Evolutionary conservation across 768 basidiomycete species (phyloP).

Genomic region (Tulasnella sp.): DNA sequence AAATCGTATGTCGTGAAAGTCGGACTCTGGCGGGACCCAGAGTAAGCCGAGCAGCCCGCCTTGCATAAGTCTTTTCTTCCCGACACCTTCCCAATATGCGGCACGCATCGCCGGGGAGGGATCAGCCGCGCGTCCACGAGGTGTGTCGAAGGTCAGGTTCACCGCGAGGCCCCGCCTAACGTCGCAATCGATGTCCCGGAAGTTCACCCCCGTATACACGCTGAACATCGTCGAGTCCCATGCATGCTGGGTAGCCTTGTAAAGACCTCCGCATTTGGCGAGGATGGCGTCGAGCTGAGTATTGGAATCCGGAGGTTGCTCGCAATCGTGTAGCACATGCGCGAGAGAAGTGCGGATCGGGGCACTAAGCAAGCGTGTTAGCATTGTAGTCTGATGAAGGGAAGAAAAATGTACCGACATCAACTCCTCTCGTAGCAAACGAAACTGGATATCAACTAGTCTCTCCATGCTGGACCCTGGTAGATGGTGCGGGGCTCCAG

Average conservation of each 20-base stretch:
- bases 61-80: conserved; percentile 54
- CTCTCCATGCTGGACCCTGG: conserved; percentile 58
- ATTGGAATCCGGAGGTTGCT: conserved; percentile 6
- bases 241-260: conserved; percentile 24
- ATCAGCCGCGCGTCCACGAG: conserved; percentile 54
- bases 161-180: conserved; percentile 48
- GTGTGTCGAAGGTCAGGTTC: conserved; percentile 47
- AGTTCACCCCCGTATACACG: conserved; percentile 30
- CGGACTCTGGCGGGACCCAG: conserved; percentile 37
- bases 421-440: conserved; percentile 69
- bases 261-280: conserved; percentile 31
- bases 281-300: conserved; percentile 28
- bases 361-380: conserved; percentile 39
- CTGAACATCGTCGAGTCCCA: conserved; percentile 30
- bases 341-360: conserved; percentile 51
- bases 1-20: conserved; percentile 32
- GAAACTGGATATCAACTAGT: conserved; percentile 68
- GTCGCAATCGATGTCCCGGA: conserved; percentile 22
- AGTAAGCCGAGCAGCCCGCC: conserved; percentile 66
- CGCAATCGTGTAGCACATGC: conserved; percentile 47
- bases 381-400: neutral
- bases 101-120: conserved; percentile 40
- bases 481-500: conserved; percentile 58
- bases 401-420: conserved; percentile 41
- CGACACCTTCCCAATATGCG: conserved; percentile 59